A percentile compares a stretch with the other conserved stretches of the same genome.
phyloP scores from a whole-genome alignment of 2,329 filamentous ascomycete species.

The Arachnomyces sp. region DNA sequence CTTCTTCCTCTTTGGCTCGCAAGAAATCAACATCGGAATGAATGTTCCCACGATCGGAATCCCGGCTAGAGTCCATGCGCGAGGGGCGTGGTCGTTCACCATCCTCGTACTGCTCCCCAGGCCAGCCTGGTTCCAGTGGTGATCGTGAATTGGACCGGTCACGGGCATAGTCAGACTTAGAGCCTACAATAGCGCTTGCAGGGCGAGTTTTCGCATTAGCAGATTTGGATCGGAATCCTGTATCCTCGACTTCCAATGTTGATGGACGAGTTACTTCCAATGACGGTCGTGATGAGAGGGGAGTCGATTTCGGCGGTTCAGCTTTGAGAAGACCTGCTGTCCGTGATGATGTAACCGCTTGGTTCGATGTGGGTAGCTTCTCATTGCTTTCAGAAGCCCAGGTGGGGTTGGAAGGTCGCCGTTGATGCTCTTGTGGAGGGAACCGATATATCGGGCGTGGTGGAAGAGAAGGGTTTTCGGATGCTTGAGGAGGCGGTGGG shows the following conservation, averaged over 20 bases:
- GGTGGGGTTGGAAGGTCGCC: slow-evolving; percentile 43
- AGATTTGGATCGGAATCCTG: slow-evolving; percentile 52
- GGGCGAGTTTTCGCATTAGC: slow-evolving; percentile 63
- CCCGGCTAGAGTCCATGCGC: slow-evolving; percentile 28
- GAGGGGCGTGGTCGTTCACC: slow-evolving; percentile 26
- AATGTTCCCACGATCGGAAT: slow-evolving; percentile 47
- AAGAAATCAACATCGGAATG: slow-evolving; percentile 77
- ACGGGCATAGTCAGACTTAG: slow-evolving; percentile 71
- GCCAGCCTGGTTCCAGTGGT: slow-evolving; percentile 24
- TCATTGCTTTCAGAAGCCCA: slow-evolving; percentile 26
- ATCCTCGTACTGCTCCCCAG: slow-evolving; percentile 27
- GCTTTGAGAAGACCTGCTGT: slow-evolving; percentile 26
- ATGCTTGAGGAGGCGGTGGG: slow-evolving; percentile 29
- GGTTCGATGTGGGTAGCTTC: slow-evolving; percentile 10
- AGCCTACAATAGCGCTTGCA: slow-evolving; percentile 73
- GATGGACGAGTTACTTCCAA: slow-evolving; percentile 62
- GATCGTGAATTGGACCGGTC: slow-evolving; percentile 58
- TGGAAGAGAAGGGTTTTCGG: slow-evolving; percentile 21
- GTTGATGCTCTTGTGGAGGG: slow-evolving; percentile 37
- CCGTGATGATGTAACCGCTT: slow-evolving; percentile 25
- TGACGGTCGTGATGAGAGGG: slow-evolving; percentile 56
- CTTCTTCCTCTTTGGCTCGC: slow-evolving; percentile 60
- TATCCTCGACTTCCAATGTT: slow-evolving; percentile 52
- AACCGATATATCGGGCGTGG: slow-evolving; percentile 46
- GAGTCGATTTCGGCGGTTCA: slow-evolving; percentile 37